Conservation (phyloP, 768 basidiomycete genomes). For the Suillus plorans region DNA sequence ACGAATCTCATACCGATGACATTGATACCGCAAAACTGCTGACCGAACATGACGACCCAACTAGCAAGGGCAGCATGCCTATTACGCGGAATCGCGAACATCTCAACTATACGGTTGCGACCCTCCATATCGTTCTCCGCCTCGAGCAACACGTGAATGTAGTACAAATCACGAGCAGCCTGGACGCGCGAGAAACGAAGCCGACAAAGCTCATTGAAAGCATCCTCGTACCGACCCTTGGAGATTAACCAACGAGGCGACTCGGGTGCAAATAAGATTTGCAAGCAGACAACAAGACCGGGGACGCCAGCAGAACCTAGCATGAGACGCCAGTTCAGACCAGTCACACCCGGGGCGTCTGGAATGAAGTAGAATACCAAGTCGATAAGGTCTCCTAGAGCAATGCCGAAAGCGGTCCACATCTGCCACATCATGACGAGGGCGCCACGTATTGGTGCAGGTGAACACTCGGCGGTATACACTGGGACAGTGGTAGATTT, state of each 20-base stretch:
- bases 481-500: conserved; percentile 64
- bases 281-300: conserved; percentile 41
- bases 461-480: conserved; percentile 75
- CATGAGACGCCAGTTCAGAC: conserved; percentile 82
- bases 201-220: conserved; percentile 62
- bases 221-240: conserved; percentile 69
- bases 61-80: conserved; percentile 62
- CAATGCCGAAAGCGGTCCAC: conserved; percentile 88
- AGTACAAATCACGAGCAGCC: conserved; percentile 81
- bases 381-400: conserved; percentile 69
- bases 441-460: conserved; percentile 81
- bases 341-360: conserved; percentile 46
- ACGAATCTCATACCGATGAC: conserved; percentile 40
- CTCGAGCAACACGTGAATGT: conserved; percentile 69
- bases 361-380: conserved; percentile 56
- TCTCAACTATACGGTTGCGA: conserved; percentile 57
- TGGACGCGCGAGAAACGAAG: conserved; percentile 70
- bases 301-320: conserved; percentile 68
- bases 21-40: conserved; percentile 85
- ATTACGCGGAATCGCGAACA: conserved; percentile 76
- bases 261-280: conserved; percentile 55
- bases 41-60: conserved; percentile 73
- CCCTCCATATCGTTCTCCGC: conserved; percentile 64
- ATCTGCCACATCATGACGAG: conserved; percentile 93
- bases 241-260: conserved; percentile 86